Evolutionary conservation across 208 protist species (phyloP), one percentile per base, ranked within the genome.

Genomic region (Trypanosoma lewisi): DNA sequence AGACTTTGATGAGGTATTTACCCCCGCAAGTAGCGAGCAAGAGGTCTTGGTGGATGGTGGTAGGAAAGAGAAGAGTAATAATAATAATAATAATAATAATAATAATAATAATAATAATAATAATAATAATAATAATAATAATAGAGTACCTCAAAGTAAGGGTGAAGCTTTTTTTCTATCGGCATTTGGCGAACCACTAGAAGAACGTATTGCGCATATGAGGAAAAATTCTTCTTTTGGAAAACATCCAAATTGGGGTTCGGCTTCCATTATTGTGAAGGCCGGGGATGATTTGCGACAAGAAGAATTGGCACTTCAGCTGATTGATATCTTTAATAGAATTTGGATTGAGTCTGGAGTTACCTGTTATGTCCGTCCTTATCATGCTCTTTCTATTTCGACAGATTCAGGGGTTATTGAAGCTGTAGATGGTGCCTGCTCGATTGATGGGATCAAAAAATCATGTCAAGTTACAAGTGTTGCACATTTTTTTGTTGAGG

Each of bases 371-470:
- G 75, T 92, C 33, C 74, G 71, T 55, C 87, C 93, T 8, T 97
- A 97, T 75, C 63, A 70, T 16, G 90, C 87, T n/a, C 54, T 94
- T 30, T 73, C 92, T 7, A 94, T 89, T 2, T 78, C 68, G 67
- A 45, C 51, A 28, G 85, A 96, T 69, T 85, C 80, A 52, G 95
- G 91, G 2, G 48, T 97, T 51, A 70, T 98, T 27, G 93, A 98
- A 73, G 78, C 89, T 49, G 65, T 98, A 25, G 82, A 92, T 27
- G 84, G 93, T 63, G 79, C 93, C 23, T 82, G 80, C 42, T 95
- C 90, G 12, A 85, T 98, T 51, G 92, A 98, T 65, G 71, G 77
- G 9, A 90, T 97, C 49, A 98, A 98, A 69, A 96, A 96, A 75
- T 56, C 78, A 51, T 80, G 76, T 36, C 66, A 74, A 11, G 59